Conservation (phyloP, 345 rosid genomes). For the Salix purpurea region DNA sequence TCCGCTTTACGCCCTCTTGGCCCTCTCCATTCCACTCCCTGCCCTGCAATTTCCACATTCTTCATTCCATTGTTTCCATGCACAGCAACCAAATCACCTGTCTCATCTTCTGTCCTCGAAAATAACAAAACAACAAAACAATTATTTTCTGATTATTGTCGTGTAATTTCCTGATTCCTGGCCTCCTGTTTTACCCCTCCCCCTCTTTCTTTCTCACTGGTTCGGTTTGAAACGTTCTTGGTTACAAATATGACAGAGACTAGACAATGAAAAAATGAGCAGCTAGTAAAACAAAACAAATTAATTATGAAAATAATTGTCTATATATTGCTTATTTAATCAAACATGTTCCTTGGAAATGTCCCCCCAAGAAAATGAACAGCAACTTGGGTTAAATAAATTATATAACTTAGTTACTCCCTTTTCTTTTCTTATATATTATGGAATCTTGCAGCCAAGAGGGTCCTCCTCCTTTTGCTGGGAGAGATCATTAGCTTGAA, state of each 20-base stretch:
- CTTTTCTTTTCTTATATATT: too few species aligned
- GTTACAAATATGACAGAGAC: conserved; percentile 5
- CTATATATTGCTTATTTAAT: neutral
- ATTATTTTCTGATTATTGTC: neutral
- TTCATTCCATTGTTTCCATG: conserved; percentile 18
- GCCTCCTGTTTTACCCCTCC: neutral
- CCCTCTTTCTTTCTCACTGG: neutral
- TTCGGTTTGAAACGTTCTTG: neutral
- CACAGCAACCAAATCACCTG: conserved; percentile 11
- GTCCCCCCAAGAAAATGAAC: neutral
- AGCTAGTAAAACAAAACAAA: too few species aligned
- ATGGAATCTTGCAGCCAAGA: neutral
- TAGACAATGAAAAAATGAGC: neutral
- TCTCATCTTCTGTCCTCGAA: conserved; percentile 5
- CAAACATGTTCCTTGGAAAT: neutral
- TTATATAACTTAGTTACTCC: neutral
- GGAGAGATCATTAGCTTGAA: neutral
- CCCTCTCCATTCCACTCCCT: conserved; percentile 4
- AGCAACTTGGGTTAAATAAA: neutral
- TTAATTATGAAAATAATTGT: neutral
- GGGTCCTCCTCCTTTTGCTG: neutral
- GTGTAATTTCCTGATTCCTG: neutral
- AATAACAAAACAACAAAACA: neutral
- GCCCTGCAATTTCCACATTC: conserved; percentile 19
- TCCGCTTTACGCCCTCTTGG: neutral